Evolutionary conservation across 805 yeast genomes (phyloP).

Genomic region (Lachancea sp.): DNA sequence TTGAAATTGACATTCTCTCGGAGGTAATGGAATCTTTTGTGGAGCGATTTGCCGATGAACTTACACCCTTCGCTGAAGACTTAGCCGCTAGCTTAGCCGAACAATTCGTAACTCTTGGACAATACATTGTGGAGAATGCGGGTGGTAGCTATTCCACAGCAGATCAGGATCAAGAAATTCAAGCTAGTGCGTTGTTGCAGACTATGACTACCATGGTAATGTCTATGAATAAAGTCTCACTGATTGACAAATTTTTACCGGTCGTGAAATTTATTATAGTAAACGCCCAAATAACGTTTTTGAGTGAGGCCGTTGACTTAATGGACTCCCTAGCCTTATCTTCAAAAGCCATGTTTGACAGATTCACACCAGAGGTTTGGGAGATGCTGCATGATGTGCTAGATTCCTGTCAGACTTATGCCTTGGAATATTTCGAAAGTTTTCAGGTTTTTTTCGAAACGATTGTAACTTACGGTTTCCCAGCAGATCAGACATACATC

Average conservation of each 20-base stretch:
- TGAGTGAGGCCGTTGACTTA: constrained; percentile 59
- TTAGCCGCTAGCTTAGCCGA: constrained; percentile 52
- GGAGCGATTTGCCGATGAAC: constrained; percentile 75
- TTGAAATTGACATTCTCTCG: constrained; percentile 80
- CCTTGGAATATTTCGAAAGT: constrained; percentile 50
- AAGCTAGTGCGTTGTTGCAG: constrained; percentile 59
- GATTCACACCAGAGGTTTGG: constrained; percentile 50
- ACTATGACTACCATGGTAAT: constrained; percentile 69
- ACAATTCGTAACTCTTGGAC: constrained; percentile 53
- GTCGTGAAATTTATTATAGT: constrained; percentile 52
- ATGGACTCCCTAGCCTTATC: constrained; percentile 50
- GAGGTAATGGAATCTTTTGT: constrained; percentile 95
- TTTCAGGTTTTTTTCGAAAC: constrained; percentile 54
- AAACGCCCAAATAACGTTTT: constrained; percentile 53
- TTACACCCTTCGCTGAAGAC: constrained; percentile 80
- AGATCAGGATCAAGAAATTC: constrained; percentile 57
- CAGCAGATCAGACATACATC: constrained; percentile 26
- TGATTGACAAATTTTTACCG: constrained; percentile 52
- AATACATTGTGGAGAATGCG: constrained; percentile 47
- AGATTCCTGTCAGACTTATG: constrained; percentile 53
- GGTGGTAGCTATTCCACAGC: constrained; percentile 31
- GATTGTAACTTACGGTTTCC: constrained; percentile 47
- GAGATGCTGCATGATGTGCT: constrained; percentile 42
- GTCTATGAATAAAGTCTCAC: constrained; percentile 52
- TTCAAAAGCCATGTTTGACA: constrained; percentile 39